Evolutionary conservation across 2,329 filamentous ascomycete species (phyloP).

Genomic region (Lecanoromycetidae sp.): DNA sequence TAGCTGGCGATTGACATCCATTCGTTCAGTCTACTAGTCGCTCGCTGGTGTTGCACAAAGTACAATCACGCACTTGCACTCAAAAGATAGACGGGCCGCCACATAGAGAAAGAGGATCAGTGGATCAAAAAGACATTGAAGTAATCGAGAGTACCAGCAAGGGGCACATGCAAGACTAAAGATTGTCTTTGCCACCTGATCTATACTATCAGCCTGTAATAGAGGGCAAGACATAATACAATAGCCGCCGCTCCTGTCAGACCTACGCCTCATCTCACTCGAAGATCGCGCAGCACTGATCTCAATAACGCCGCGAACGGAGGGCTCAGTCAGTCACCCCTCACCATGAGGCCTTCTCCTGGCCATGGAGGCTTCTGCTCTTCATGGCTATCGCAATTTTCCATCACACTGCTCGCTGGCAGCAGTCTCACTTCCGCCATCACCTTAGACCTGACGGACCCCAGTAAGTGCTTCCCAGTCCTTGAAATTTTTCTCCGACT

Average conservation of each 20-base stretch:
- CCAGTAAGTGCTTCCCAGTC: slow-evolving; percentile 18
- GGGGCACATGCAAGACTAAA: too few relatives aligned
- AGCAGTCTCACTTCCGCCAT: slow-evolving; percentile 18
- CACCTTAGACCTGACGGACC: slow-evolving; percentile 22
- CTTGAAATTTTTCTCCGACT: background rate
- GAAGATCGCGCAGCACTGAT: too few relatives aligned
- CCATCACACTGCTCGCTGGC: slow-evolving; percentile 19
- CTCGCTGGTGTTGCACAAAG: too few relatives aligned
- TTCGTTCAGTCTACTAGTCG: background rate
- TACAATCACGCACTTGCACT: too few relatives aligned
- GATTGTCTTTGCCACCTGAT: too few relatives aligned
- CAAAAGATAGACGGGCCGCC: too few relatives aligned
- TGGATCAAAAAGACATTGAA: too few relatives aligned
- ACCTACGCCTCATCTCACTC: background rate
- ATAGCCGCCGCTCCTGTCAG: background rate
- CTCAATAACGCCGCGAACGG: background rate
- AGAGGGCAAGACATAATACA: background rate
- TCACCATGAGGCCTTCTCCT: slow-evolving; percentile 12
- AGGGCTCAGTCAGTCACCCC: background rate
- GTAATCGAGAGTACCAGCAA: too few relatives aligned
- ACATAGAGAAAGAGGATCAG: too few relatives aligned
- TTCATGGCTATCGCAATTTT: slow-evolving; percentile 16
- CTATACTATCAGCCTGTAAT: background rate
- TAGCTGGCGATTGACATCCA: background rate
- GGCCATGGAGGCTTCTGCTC: slow-evolving; percentile 1